phyloP scores from a whole-genome alignment of 1,139 yeast genomes.

The Geotrichum cucujoidarum region DNA sequence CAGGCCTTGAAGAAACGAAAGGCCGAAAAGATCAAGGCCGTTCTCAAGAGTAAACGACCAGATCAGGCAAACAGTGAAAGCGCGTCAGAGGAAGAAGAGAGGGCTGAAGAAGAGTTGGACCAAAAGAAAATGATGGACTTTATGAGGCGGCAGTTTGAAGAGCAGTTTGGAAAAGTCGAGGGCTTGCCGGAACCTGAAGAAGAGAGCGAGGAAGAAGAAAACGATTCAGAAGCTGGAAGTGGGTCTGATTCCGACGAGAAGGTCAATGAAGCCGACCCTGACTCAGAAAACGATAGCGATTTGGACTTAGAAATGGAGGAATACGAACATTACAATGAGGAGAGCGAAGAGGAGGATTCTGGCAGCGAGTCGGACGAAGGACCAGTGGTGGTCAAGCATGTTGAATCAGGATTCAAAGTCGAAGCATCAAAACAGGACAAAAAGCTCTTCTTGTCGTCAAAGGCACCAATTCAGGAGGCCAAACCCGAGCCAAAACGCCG shows the following conservation, averaged over 20 bases:
- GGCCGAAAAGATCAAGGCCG: slow-evolving; percentile 18
- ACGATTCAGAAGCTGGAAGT: slow-evolving; percentile 1
- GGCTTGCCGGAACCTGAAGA: slow-evolving; percentile 17
- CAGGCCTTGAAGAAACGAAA: not conserved
- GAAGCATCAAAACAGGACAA: slow-evolving; percentile 42
- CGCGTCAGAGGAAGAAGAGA: slow-evolving; percentile 11
- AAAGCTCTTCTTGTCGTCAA: slow-evolving; percentile 42
- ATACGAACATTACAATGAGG: slow-evolving; percentile 15
- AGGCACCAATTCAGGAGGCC: slow-evolving; percentile 38
- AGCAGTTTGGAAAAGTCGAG: slow-evolving; percentile 23
- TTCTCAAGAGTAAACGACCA: slow-evolving; percentile 10
- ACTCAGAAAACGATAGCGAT: slow-evolving; percentile 18
- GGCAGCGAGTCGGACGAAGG: slow-evolving; percentile 20
- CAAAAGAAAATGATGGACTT: slow-evolving; percentile 10
- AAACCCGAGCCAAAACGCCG: slow-evolving; percentile 21
- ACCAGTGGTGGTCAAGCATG: slow-evolving; percentile 48
- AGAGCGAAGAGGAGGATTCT: slow-evolving; percentile 10
- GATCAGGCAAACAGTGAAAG: slow-evolving; percentile 3
- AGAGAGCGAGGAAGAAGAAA: slow-evolving; percentile 12
- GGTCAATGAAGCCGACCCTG: slow-evolving; percentile 19
- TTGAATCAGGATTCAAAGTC: slow-evolving; percentile 36
- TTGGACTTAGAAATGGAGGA: slow-evolving; percentile 22
- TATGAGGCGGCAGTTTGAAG: slow-evolving; percentile 19
- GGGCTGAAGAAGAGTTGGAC: no score
- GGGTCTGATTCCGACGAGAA: no score